Evolutionary conservation across 441 rosid species (phyloP).

Genomic region (Syzygium syzygioides): DNA sequence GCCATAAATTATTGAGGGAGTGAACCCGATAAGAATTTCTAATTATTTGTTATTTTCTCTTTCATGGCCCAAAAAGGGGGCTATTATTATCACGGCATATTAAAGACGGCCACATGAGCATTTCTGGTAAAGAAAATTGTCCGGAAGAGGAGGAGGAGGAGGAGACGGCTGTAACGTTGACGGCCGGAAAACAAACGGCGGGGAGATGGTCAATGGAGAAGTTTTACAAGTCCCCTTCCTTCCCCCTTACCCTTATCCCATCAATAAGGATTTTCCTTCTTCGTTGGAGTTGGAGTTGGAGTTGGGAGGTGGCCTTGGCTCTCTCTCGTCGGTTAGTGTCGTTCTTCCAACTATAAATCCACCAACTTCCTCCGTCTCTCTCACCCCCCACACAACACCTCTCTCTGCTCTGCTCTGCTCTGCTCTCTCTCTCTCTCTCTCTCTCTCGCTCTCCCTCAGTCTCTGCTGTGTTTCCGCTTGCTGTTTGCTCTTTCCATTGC

Average conservation of each 20-base stretch:
- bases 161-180: neutral
- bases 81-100: too few species aligned
- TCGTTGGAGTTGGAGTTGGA: neutral
- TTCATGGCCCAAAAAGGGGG: too few species aligned
- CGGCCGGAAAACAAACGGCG: neutral
- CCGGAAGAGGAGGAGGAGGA: neutral
- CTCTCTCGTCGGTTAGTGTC: constrained; percentile 30
- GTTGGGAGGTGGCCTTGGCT: neutral
- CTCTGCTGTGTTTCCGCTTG: constrained; percentile 10
- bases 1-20: too few species aligned
- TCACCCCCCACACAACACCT: neutral
- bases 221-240: neutral
- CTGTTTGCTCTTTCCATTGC: neutral
- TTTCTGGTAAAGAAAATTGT: neutral
- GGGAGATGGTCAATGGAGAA: neutral
- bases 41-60: too few species aligned
- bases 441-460: constrained; percentile 6
- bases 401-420: constrained; percentile 10
- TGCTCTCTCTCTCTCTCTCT: constrained; percentile 21
- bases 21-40: too few species aligned
- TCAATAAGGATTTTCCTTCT: neutral
- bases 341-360: constrained; percentile 39
- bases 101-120: too few species aligned
- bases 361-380: neutral
- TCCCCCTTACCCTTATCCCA: neutral